Base-by-base conservation (phyloP, 352 stramenopile genomes). In the Phytopythium oedochilum region DNA sequence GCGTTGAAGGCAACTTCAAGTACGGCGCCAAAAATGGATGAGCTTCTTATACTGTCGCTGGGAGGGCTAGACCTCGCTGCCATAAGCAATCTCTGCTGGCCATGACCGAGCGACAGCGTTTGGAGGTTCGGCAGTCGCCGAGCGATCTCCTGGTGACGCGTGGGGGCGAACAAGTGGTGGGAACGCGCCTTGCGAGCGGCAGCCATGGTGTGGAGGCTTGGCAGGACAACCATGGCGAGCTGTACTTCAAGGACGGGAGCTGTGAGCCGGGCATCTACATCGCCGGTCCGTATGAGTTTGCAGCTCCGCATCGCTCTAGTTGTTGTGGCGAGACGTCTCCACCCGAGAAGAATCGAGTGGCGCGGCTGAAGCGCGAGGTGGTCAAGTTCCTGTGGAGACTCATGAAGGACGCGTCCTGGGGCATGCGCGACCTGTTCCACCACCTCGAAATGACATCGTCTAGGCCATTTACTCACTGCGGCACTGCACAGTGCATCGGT, bases 241-340 rank as follows among this genome's bases (percentile, higher is more conserved):
- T 52, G 17, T 52, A 23, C 45, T 52, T 28, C 28, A 35, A 38
- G 26, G 45, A 52, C 45, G 2, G 28, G 18, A 52, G 45, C n/a
- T 5, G 10, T 18, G 26, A 9, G 1, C 11, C 26, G 18, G 39
- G 17, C 3, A 6, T 11, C 8, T 52, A 29, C n/a, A 20, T 26
- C 18, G 18, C 5, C 18, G n/a, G n/a, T 1, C 28, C 18, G 18
- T 39, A 39, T 2, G 45, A 28, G 3, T 28, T 52, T 23, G 17
- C 0, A 2, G 11, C 9, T 38, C 45, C 26, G 34, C 5, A 6
- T 7, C 8, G 14, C 3, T 20, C 1, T 2, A 34, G 38, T 2
- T 6, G 1, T 5, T 5, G 5, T 15, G 23, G 22, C 12, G 2
- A 11, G 3, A 15, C 3, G 20, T 8, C 10, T n/a, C 42, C 42